These are phyloP conservation scores for Colletotrichum sp. DNA, from an alignment of 2,329 filamentous ascomycete species.

Conservation along the genomic window DNA sequence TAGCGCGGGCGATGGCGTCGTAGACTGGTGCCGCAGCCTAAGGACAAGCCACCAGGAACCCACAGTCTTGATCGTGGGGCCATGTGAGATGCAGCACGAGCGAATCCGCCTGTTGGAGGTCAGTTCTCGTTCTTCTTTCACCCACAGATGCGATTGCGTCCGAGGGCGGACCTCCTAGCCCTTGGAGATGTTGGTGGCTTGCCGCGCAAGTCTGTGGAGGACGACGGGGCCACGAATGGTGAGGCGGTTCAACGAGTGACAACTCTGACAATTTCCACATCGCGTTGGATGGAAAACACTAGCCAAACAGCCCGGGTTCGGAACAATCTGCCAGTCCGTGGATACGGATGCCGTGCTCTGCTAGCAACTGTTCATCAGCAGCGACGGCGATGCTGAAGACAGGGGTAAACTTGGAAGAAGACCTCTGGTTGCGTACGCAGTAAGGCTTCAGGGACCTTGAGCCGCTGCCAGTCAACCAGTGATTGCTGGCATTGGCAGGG, in stretches of 20 bases:
- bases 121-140: neutral
- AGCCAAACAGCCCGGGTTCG: conserved; percentile 1
- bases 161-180: neutral
- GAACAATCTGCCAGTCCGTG: neutral
- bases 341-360: neutral
- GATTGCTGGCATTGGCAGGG: neutral
- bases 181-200: conserved; percentile 9
- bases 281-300: neutral
- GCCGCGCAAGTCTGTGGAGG: neutral
- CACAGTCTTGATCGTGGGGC: conserved; percentile 8
- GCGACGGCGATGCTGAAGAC: neutral
- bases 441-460: neutral
- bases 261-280: conserved; percentile 5
- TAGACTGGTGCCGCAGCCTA: neutral
- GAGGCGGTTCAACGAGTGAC: conserved; percentile 4
- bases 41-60: conserved; percentile 4
- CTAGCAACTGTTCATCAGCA: neutral
- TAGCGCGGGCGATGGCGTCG: neutral
- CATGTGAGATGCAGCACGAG: conserved; percentile 8
- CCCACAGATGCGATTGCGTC: neutral
- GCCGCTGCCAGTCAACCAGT: neutral
- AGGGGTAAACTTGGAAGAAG: neutral
- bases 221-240: neutral
- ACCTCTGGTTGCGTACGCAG: neutral
- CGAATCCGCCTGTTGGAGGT: neutral